Base-by-base conservation (phyloP, 1,284 basidiomycete genomes). In the Naganishia albida region DNA sequence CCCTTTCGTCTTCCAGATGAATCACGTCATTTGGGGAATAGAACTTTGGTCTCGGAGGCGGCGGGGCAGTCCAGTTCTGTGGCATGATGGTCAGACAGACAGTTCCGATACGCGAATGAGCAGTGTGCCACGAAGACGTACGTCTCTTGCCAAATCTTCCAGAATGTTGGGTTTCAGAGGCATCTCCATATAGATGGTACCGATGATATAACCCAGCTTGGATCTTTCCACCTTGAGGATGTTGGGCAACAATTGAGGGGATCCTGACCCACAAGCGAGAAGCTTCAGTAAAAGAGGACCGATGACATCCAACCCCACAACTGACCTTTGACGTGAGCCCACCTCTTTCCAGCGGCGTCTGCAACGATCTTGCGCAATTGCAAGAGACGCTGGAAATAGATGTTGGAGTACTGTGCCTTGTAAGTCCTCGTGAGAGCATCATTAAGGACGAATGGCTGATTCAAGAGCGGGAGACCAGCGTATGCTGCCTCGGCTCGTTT, bases 121-220 rank as follows among this genome's bases (percentile, higher is more conserved):
- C 3, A 51, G 2, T 3, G 3, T 25, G 55, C 40, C 49, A 40
- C 26, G 39, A n/a, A 44, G 28, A 52, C 89, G 72, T 73, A 96
- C 95, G 73, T 99, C 93, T 74, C 91, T 84, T 15, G 88, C 92
- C 70, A 99, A 85, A 71, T 99, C 96, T 73, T 94, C 89, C 63
- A 99, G 84, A 15, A 99, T 91, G 72, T 98, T 97, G 0, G 95
- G 95, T 76, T 99, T 99, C 64, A 97, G 83, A 3, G 91, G 91
- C 96, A 99, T 98, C 68, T 96, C 90, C 85, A 96, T 88, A 78
- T 98, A 99, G 1, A 98, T 86, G 0, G 95, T 99, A 2, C 95
- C 95, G 65, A 96, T 83, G 68, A 99, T 85, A 77, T 89, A 97
- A 78, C 91, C 96, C 59, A 95, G 80, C 70, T 90, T 83, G 0